Conservation (phyloP, 805 yeast genomes). For the Vanderwaltozyma polyspora region DNA sequence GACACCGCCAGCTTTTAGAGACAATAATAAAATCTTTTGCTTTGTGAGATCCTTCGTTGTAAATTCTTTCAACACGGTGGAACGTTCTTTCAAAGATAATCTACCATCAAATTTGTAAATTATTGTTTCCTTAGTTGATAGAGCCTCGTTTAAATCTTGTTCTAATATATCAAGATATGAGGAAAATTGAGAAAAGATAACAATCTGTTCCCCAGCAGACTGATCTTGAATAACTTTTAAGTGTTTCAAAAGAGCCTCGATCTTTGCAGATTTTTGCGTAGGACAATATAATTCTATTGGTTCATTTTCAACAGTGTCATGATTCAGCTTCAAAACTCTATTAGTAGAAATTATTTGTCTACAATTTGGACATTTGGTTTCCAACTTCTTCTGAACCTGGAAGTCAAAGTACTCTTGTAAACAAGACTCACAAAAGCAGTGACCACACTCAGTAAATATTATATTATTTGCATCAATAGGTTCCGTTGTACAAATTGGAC, state of each 20-base stretch:
- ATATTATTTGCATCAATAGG: constrained; percentile 46
- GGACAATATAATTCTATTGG: constrained; percentile 17
- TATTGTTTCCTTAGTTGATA: constrained; percentile 21
- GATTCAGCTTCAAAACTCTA: constrained; percentile 29
- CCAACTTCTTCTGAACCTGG: constrained; percentile 38
- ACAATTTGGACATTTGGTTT: constrained; percentile 67
- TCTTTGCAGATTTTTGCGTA: constrained; percentile 51
- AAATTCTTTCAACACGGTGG: constrained; percentile 49
- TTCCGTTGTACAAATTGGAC: constrained; percentile 72
- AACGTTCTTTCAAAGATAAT: constrained; percentile 53
- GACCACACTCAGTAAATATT: constrained; percentile 69
- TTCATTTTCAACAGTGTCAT: constrained; percentile 17
- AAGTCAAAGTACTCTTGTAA: constrained; percentile 63
- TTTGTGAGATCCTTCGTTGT: constrained; percentile 21
- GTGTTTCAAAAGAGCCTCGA: constrained; percentile 55
- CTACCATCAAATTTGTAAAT: constrained; percentile 78
- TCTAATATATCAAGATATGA: constrained; percentile 69
- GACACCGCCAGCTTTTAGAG: constrained; percentile 89
- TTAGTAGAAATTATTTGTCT: constrained; percentile 42
- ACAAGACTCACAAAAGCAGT: constrained; percentile 66
- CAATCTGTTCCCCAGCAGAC: constrained; percentile 58
- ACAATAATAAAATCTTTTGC: constrained; percentile 47
- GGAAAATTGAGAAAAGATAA: constrained; percentile 87
- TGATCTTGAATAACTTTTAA: constrained; percentile 42
- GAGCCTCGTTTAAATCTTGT: constrained; percentile 42